phyloP scores from a whole-genome alignment of 306 rosid genomes.

The Acmispon strigosus region DNA sequence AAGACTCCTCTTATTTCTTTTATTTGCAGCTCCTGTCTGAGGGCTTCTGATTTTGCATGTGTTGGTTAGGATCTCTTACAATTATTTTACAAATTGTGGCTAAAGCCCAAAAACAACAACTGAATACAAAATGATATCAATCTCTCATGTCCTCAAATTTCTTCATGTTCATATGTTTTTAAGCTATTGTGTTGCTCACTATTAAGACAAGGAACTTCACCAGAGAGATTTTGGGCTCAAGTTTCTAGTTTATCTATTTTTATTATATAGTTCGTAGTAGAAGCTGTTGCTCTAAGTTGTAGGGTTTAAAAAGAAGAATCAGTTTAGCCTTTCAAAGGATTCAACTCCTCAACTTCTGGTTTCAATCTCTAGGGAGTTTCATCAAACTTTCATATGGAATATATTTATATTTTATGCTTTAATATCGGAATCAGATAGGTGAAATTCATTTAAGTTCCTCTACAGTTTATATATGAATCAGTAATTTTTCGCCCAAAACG shows the following conservation, averaged over 20 bases:
- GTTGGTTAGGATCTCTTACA: background rate
- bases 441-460: background rate
- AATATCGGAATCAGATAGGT: background rate
- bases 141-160: background rate
- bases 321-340: background rate
- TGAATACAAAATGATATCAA: too few species aligned
- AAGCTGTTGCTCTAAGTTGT: background rate
- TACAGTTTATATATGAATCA: background rate
- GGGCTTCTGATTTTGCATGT: background rate
- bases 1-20: background rate
- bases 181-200: background rate
- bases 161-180: too few species aligned
- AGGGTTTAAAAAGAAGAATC: slow-evolving; percentile 12
- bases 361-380: background rate
- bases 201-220: background rate
- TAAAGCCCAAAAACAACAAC: too few species aligned
- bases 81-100: too few species aligned
- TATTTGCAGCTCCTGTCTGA: background rate
- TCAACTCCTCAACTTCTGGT: background rate
- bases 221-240: background rate
- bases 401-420: background rate
- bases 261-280: background rate
- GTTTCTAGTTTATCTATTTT: background rate
- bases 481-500: too few species aligned
- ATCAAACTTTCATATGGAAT: background rate